Conservation (phyloP, 768 basidiomycete species). For the Gautieria morchelliformis region DNA sequence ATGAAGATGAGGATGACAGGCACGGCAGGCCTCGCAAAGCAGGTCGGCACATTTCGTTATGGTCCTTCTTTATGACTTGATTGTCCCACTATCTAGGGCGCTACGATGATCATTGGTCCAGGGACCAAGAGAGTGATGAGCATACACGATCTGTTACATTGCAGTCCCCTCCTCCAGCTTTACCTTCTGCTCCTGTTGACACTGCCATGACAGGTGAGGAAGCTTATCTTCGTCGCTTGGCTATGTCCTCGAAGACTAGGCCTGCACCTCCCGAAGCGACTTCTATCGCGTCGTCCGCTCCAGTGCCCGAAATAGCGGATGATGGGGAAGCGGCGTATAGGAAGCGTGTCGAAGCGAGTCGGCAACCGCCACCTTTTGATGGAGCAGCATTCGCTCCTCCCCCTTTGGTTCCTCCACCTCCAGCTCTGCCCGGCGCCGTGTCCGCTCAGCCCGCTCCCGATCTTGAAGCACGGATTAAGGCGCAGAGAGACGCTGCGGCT, state of each 20-base stretch:
- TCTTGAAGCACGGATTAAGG: conserved; percentile 51
- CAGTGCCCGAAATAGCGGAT: conserved; percentile 20
- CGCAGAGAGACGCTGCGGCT: conserved; percentile 55
- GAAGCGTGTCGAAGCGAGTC: conserved; percentile 50
- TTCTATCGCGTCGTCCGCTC: not conserved
- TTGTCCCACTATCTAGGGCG: conserved; percentile 23
- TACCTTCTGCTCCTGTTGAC: conserved; percentile 27
- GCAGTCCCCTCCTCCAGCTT: conserved; percentile 19
- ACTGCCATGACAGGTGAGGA: conserved; percentile 62
- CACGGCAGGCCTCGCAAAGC: conserved; percentile 57
- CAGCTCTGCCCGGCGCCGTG: conserved; percentile 51
- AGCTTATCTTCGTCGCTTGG: conserved; percentile 64
- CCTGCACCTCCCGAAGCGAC: conserved; percentile 7
- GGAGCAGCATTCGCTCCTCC: conserved; percentile 20
- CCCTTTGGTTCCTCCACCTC: conserved; percentile 23
- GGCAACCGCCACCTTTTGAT: conserved; percentile 22
- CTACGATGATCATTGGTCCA: conserved; percentile 41
- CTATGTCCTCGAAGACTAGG: conserved; percentile 36
- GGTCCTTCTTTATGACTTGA: conserved; percentile 6
- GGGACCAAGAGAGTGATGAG: conserved; percentile 36
- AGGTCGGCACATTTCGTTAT: conserved; percentile 31
- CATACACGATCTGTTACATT: conserved; percentile 15
- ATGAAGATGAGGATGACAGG: conserved; percentile 42
- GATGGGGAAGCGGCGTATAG: conserved; percentile 65
- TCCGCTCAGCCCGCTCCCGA: conserved; percentile 42